A percentile compares a stretch with the other conserved stretches of the same genome.
Evolutionary conservation across 2,329 filamentous ascomycete genomes (phyloP).

Genomic region (Sphaceloma murrayae): DNA sequence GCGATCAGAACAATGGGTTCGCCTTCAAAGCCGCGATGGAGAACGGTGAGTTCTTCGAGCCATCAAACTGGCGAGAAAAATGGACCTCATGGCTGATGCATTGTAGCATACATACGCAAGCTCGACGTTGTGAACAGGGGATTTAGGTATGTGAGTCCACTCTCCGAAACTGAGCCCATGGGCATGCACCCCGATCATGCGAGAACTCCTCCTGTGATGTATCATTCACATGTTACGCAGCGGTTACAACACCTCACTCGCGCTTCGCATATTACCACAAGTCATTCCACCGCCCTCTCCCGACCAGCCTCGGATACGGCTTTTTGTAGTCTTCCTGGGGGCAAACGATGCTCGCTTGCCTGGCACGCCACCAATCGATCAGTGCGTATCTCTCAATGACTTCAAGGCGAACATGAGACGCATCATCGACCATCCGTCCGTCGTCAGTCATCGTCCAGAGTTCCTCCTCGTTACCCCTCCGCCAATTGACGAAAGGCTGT

Average conservation of each 20-base stretch:
- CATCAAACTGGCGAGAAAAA: too few species aligned
- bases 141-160: constrained; percentile 51
- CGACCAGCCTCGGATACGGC: constrained; percentile 54
- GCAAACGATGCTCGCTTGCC: constrained; percentile 79
- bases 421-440: constrained; percentile 62
- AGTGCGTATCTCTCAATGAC: constrained; percentile 67
- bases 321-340: constrained; percentile 69
- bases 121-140: constrained; percentile 85
- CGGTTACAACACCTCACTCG: constrained; percentile 75
- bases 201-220: too few species aligned
- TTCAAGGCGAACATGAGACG: constrained; percentile 63
- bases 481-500: constrained; percentile 67
- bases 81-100: too few species aligned
- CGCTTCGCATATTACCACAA: constrained; percentile 56
- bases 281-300: constrained; percentile 59
- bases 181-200: too few species aligned
- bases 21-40: constrained; percentile 65
- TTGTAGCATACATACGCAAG: constrained; percentile 60
- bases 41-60: constrained; percentile 52
- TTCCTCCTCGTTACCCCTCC: constrained; percentile 75
- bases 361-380: constrained; percentile 46
- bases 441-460: constrained; percentile 56
- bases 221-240: too few species aligned
- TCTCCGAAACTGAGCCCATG: too few species aligned
- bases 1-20: constrained; percentile 55